A percentile compares a stretch with the other conserved stretches of the same genome.
These are phyloP conservation scores for Ensete glaucum DNA, from an alignment of 176 grass and related monocot species.

Conservation along the genomic window DNA sequence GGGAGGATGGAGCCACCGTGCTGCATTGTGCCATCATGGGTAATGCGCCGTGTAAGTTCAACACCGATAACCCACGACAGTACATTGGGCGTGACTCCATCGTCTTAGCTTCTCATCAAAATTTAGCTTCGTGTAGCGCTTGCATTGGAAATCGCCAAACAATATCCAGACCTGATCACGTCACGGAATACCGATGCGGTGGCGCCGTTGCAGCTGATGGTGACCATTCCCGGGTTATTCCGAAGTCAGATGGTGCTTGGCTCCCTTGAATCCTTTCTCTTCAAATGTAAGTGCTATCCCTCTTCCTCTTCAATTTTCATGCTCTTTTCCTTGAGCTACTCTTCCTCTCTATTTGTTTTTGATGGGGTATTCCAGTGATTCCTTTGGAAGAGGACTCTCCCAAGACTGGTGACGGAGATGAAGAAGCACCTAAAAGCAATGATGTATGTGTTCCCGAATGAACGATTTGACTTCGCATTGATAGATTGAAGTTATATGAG, in stretches of 20 bases:
- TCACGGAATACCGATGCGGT: neutral
- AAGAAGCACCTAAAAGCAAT: neutral
- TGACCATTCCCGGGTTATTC: constrained; percentile 17
- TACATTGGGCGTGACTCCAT: no score
- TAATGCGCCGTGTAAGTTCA: constrained; percentile 17
- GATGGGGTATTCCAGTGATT: neutral
- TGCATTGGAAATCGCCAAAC: neutral
- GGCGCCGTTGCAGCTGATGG: constrained; percentile 25
- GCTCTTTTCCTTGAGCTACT: no score
- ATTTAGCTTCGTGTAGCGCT: neutral
- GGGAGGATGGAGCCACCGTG: constrained; percentile 19
- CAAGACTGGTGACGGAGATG: neutral
- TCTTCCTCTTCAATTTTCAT: neutral
- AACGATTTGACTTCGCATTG: no score
- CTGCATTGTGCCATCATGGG: constrained; percentile 32
- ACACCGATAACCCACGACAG: no score
- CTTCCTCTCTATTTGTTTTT: no score
- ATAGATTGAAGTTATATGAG: no score
- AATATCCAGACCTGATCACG: neutral
- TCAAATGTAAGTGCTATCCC: constrained; percentile 3
- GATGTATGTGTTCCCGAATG: no score
- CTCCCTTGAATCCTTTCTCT: constrained; percentile 16
- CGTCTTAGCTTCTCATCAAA: no score
- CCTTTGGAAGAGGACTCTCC: neutral
- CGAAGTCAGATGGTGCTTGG: constrained; percentile 15